Percentiles rank a stretch among this genome's conserved stretches.
phyloP scores from a whole-genome alignment of 192 early-diverging fungal genomes.

The Gonapodya prolifera region DNA sequence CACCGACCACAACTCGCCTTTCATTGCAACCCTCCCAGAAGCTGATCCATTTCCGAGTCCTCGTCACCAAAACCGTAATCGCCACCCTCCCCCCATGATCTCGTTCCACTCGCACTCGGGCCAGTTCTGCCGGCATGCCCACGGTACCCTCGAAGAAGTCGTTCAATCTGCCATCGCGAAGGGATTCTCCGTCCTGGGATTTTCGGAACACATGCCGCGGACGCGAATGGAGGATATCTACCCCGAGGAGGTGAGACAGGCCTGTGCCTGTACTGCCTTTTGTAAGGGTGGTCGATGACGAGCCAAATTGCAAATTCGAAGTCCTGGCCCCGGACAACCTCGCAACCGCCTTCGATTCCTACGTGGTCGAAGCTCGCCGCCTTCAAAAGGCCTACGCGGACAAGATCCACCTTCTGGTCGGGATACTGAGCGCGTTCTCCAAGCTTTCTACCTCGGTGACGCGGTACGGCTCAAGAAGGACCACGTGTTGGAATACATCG shows the following conservation, averaged over 20 bases:
- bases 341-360: constrained; percentile 45
- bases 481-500: constrained; percentile 67
- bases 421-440: constrained; percentile 82
- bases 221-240: constrained; percentile 67
- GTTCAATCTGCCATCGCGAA: constrained; percentile 61
- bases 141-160: constrained; percentile 70
- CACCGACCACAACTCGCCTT: no score
- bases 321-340: constrained; percentile 53
- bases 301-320: no score
- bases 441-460: constrained; percentile 29
- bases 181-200: constrained; percentile 60
- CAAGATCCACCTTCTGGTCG: constrained; percentile 61
- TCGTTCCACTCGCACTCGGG: constrained; percentile 90
- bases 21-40: no score
- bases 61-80: no score
- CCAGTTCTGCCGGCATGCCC: constrained; percentile 87
- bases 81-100: no score
- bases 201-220: constrained; percentile 90
- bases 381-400: constrained; percentile 55
- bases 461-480: constrained; percentile 29
- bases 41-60: neutral
- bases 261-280: no score
- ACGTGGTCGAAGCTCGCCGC: constrained; percentile 54
- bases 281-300: no score
- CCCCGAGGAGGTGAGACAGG: constrained; percentile 84